Conservation (phyloP, 2,329 filamentous ascomycete genomes). For the Penicillium sp. region DNA sequence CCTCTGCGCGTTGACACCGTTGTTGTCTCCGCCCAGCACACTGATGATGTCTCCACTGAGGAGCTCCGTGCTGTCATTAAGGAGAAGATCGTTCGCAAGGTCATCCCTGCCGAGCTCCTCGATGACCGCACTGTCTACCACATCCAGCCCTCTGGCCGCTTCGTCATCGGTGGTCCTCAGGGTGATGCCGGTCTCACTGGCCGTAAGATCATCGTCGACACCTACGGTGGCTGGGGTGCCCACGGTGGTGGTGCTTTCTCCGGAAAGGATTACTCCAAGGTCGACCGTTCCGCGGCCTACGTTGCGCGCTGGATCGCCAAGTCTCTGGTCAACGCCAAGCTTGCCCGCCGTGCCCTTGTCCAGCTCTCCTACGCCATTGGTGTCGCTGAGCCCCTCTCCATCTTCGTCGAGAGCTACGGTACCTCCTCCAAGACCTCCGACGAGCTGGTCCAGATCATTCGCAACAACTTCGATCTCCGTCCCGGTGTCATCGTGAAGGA, state of each 20-base stretch:
- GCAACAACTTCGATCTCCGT: slow-evolving; percentile 93
- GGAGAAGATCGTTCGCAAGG: slow-evolving; percentile 95
- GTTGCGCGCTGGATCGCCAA: slow-evolving; percentile 98
- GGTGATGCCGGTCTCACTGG: slow-evolving; percentile 98
- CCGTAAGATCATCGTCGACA: slow-evolving; percentile 99
- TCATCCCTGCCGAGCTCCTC: slow-evolving; percentile 88
- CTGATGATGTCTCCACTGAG: slow-evolving; percentile 82
- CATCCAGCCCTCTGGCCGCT: slow-evolving; percentile 96
- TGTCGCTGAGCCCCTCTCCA: slow-evolving; percentile 94
- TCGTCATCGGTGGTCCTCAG: slow-evolving; percentile 99
- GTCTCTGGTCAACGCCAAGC: slow-evolving; percentile 84
- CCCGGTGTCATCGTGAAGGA: slow-evolving; percentile 98
- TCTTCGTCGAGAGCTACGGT: slow-evolving; percentile 97
- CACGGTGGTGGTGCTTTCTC: slow-evolving; percentile 99
- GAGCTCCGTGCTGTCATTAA: slow-evolving; percentile 89
- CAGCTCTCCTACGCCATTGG: slow-evolving; percentile 99
- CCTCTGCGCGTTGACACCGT: slow-evolving; percentile 93
- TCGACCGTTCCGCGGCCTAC: slow-evolving; percentile 97
- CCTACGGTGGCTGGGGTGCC: slow-evolving; percentile 99
- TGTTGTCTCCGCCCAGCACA: slow-evolving; percentile 94
- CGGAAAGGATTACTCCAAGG: slow-evolving; percentile 99
- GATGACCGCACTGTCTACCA: slow-evolving; percentile 95
- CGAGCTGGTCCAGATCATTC: slow-evolving; percentile 92
- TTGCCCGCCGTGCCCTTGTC: slow-evolving; percentile 88
- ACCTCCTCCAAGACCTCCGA: slow-evolving; percentile 86